Percentiles rank a stretch among this genome's conserved stretches.
These are phyloP conservation scores for Lepidium aucheri DNA, from an alignment of 345 rosid species.

Conservation along the genomic window DNA sequence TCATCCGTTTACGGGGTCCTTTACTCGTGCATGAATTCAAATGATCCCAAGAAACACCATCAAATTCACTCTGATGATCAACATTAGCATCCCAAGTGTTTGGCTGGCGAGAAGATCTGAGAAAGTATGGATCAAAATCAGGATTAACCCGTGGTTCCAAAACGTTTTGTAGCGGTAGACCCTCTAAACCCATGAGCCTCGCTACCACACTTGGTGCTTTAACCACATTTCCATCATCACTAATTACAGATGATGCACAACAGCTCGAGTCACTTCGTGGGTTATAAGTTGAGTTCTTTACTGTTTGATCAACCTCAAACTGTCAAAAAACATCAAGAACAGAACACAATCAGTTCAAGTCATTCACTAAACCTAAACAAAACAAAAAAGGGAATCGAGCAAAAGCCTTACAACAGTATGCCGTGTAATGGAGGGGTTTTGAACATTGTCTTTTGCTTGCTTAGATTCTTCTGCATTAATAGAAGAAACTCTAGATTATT, in stretches of 20 bases:
- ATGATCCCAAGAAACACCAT: constrained; percentile 45
- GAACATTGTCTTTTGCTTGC: constrained; percentile 26
- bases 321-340: constrained; percentile 24
- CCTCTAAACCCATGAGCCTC: constrained; percentile 93
- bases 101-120: constrained; percentile 44
- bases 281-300: constrained; percentile 39
- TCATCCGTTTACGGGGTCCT: constrained; percentile 49
- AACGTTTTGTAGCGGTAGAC: constrained; percentile 55
- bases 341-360: not conserved
- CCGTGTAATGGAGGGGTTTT: not conserved
- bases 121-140: constrained; percentile 42
- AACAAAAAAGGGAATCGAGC: not conserved
- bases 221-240: constrained; percentile 77
- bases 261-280: constrained; percentile 71
- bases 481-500: not conserved
- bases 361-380: constrained; percentile 27
- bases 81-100: constrained; percentile 36
- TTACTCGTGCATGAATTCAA: constrained; percentile 36
- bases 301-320: constrained; percentile 65
- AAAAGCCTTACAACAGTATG: constrained; percentile 20
- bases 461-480: constrained; percentile 17
- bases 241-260: constrained; percentile 83
- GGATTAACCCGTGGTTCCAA: constrained; percentile 49
- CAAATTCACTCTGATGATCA: constrained; percentile 38
- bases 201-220: constrained; percentile 87